phyloP scores from a whole-genome alignment of 2,329 filamentous ascomycete species.

The Fusarium lateritium region DNA sequence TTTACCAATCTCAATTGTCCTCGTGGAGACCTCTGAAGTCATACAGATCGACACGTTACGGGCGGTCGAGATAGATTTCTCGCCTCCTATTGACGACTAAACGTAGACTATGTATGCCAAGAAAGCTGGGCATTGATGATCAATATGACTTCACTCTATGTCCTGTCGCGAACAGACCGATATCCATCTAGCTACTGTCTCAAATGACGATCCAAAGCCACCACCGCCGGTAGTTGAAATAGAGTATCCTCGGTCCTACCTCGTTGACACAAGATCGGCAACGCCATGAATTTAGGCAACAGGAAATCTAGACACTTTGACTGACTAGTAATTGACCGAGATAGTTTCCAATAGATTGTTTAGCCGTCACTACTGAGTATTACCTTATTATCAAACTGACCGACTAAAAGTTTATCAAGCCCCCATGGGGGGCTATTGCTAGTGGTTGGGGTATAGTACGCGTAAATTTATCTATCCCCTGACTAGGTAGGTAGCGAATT shows the following conservation, averaged over 20 bases:
- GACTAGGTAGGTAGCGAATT: conserved; percentile 17
- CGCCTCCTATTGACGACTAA: neutral
- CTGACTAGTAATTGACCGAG: conserved; percentile 20
- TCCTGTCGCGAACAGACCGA: too few species aligned
- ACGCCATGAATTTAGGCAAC: conserved; percentile 3
- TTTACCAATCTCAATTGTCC: neutral
- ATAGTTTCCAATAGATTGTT: conserved; percentile 12
- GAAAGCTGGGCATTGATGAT: neutral
- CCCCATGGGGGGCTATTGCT: conserved; percentile 24
- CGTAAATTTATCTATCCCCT: conserved; percentile 12
- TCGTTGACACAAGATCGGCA: conserved; percentile 9
- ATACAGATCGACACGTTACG: neutral
- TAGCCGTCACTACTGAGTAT: neutral
- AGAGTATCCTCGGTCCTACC: neutral
- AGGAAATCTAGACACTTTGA: neutral
- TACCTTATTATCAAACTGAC: conserved; percentile 3
- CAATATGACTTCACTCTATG: neutral
- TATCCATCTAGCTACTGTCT: neutral
- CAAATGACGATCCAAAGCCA: conserved; percentile 9
- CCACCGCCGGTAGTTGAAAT: conserved; percentile 21
- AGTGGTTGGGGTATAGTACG: conserved; percentile 32
- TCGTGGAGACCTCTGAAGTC: neutral
- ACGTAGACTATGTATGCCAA: neutral
- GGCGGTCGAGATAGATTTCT: neutral
- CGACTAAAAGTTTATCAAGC: conserved; percentile 11